Base-by-base conservation (phyloP, 768 basidiomycete genomes). In the Naganishia vaughanmartiniae region DNA sequence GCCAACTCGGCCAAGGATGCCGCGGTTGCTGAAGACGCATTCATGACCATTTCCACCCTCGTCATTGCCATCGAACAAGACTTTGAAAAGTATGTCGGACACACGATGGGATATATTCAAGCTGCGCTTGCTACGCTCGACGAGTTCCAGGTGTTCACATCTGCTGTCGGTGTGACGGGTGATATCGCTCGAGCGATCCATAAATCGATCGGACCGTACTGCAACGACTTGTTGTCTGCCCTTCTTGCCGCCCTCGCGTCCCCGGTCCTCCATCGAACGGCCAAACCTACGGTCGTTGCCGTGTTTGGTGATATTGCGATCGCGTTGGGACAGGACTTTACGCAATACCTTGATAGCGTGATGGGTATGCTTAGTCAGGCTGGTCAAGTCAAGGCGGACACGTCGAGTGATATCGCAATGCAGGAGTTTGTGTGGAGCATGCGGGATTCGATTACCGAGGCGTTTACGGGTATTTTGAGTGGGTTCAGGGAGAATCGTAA, bases 301-400 rank as follows among this genome's bases (percentile, higher is more conserved):
- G 93, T 92, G 82, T 97, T 99, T 76, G 96, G 95, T 26, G 96
- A 99, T 78, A 90, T 99, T 74, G 95, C 94, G 11, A 85, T 98
- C 12, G 93, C 96, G 0, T 89, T 97, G 72, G 92, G 92, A 1
- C 84, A 87, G 15, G 83, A 84, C 9, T 99, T 97, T 81, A 89
- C 90, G 76, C 93, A 92, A 0, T 99, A 90, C 80, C 84, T 96
- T 58, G 88, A 89, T 70, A 91, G 91, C 6, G 91, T 93, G 10
- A 93, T 96, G 91, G 86, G 83, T 24, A 93, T 99, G 30, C 84
- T 99, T 60, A 85, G 87, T 73, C 94, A 98, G 83, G 96, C 96
- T 1, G 93, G 93, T 15, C 84, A 87, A 46, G 86, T 97, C 71
- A 87, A 90, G 74, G 90, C 92, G 10, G 92, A 93, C 78, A 90